Evolutionary conservation across 1,284 basidiomycete species (phyloP), one percentile per base, ranked within the genome.

Genomic region (Puccinia polysora): DNA sequence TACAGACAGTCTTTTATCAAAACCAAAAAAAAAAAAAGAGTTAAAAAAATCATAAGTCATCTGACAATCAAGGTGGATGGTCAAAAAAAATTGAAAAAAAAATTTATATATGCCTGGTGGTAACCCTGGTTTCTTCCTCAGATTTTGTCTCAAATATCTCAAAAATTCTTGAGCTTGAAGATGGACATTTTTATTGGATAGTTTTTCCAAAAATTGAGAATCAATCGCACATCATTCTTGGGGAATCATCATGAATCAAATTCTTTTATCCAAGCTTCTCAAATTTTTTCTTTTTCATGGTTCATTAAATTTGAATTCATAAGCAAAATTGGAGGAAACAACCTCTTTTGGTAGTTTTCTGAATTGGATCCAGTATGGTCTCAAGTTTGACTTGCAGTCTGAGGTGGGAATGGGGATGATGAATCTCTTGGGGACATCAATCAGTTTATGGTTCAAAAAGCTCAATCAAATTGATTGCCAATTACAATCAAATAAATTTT

Each of bases 391-490:
- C 38, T 70, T 70, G 34, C 15, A 70, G 55, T 38, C 36, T 2
- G 45, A 50, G 14, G 50, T 45, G 20, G 1, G 73, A 36, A 23
- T 65, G 14, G 0, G 53, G 34, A 20, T 15, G n/a, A 28, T 23
- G 5, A n/a, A 20, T 40, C 15, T 18, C 52, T 45, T n/a, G n/a
- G 58, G 12, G 56, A 40, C 32, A 32, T 15, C 20, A 40, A 23
- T 25, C 15, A 15, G 14, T 36, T 28, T 36, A 25, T 64, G 28
- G 36, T 60, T 50, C 73, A 30, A 65, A 28, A 78, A 78, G 60
- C 91, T 88, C 15, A 97, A 80, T 30, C 88, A 86, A 78, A 97
- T 83, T 23, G 90, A 87, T 80, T 96, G 89, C 86, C 90, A 95
- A 77, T 91, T 88, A 2, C 89, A 87, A 75, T 89, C 87, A 76